Conservation (phyloP, 371 early-diverging fungal species). For the Capillidium heterosporum region DNA sequence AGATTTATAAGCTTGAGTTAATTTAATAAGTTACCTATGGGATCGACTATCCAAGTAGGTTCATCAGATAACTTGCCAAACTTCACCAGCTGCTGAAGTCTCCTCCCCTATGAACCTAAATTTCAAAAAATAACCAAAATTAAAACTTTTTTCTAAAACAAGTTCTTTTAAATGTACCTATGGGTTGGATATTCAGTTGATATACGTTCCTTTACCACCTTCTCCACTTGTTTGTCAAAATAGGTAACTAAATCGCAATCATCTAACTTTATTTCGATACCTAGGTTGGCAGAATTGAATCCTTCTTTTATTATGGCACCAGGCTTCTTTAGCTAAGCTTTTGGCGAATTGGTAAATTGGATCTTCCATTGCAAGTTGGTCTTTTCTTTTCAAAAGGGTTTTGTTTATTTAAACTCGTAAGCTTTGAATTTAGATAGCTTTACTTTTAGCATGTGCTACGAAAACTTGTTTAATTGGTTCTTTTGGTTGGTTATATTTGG, state of each 20-base stretch:
- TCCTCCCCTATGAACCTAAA: constrained; percentile 73
- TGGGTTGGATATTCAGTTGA: constrained; percentile 36
- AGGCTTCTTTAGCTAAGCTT: too few species aligned
- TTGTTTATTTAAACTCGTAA: too few species aligned
- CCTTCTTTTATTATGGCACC: constrained; percentile 4
- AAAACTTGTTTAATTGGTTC: too few species aligned
- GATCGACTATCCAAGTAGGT: constrained; percentile 87
- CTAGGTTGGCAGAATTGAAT: not conserved
- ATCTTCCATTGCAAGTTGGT: too few species aligned
- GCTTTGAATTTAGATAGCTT: too few species aligned
- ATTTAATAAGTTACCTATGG: constrained; percentile 33
- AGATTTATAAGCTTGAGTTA: not conserved
- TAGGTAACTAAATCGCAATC: constrained; percentile 68
- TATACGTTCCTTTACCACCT: constrained; percentile 36
- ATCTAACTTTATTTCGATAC: constrained; percentile 30
- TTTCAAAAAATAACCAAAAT: not conserved
- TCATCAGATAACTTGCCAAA: constrained; percentile 36
- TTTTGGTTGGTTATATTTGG: too few species aligned
- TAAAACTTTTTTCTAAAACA: not conserved
- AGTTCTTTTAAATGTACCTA: constrained; percentile 22
- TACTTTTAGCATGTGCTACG: too few species aligned
- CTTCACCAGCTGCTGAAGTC: constrained; percentile 38
- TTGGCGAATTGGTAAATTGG: too few species aligned
- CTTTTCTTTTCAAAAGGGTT: too few species aligned
- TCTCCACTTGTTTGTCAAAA: constrained; percentile 66